phyloP scores from a whole-genome alignment of 352 stramenopile species.

The Lagenidium sp. region DNA sequence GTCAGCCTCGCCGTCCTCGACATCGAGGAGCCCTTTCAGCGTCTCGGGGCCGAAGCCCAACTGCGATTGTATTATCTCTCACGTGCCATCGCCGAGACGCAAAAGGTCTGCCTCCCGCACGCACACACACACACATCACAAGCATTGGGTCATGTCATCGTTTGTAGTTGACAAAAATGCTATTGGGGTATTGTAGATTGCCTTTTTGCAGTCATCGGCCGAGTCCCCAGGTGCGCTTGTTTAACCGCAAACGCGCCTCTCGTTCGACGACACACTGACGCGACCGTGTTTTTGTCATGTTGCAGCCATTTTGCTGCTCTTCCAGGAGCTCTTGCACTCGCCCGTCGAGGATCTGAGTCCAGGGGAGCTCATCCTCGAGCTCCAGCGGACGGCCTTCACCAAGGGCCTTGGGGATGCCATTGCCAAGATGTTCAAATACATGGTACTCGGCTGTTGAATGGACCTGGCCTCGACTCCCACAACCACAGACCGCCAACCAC shows the following conservation, averaged over 20 bases:
- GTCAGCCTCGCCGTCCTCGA: constrained; percentile 1
- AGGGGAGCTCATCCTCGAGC: constrained; percentile 5
- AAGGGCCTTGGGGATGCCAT: constrained; percentile 2
- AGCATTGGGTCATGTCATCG: neutral
- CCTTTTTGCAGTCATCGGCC: constrained; percentile 6
- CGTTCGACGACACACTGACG: no score
- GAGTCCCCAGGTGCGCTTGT: constrained; percentile 2
- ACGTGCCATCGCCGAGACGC: constrained; percentile 1
- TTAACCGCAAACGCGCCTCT: no score
- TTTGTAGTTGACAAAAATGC: neutral
- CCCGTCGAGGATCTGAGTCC: constrained; percentile 2
- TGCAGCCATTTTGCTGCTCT: constrained; percentile 10
- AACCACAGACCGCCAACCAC: no score
- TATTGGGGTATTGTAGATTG: neutral
- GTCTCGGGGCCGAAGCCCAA: constrained; percentile 1
- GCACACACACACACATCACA: no score
- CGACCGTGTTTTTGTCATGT: neutral
- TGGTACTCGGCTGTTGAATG: neutral
- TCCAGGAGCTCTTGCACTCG: constrained; percentile 12
- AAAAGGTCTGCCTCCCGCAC: no score
- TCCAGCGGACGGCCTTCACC: constrained; percentile 3
- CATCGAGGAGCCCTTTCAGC: constrained; percentile 5
- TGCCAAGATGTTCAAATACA: constrained; percentile 6
- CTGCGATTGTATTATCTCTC: constrained; percentile 8
- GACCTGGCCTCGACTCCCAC: neutral